A percentile compares a stretch with the other conserved stretches of the same genome.
phyloP scores from a whole-genome alignment of 129 eudicot genomes.

The Daucus carota region DH1_v3.0 NC_030381.2:33367001-33367500 shows the following conservation, averaged over 20 bases:
- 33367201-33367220: too few relatives aligned
- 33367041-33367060: neutral
- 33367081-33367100: neutral
- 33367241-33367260: too few relatives aligned
- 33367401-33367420: constrained; percentile 95
- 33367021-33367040: neutral
- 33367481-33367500: constrained; percentile 41
- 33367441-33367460: constrained; percentile 87
- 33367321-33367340: neutral
- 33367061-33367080: neutral
- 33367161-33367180: too few relatives aligned
- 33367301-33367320: too few relatives aligned
- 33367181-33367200: too few relatives aligned
- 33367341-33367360: constrained; percentile 37
- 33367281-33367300: too few relatives aligned
- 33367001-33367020: neutral
- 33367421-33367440: constrained; percentile 90
- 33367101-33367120: too few relatives aligned
- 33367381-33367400: constrained; percentile 87
- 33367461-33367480: constrained; percentile 93
- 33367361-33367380: constrained; percentile 92
- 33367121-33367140: too few relatives aligned
- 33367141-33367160: too few relatives aligned
- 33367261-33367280: too few relatives aligned
- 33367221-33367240: too few relatives aligned